Conservation (phyloP, 2,329 filamentous ascomycete species). For the Fusarium dlaminii region DNA sequence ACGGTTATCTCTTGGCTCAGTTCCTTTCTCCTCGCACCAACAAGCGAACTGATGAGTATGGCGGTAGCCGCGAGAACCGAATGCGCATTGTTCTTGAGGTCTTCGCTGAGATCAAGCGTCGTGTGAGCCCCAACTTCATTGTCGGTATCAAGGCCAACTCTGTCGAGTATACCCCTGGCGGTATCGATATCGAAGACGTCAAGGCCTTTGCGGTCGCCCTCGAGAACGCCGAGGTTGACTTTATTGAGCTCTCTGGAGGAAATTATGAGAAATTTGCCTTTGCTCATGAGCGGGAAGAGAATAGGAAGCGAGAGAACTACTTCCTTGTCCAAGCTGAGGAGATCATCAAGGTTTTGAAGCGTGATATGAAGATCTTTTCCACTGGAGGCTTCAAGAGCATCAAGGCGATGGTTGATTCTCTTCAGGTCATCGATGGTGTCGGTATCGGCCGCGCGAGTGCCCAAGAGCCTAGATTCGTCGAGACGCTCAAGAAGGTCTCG, state of each 20-base stretch:
- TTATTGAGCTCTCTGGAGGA: conserved; percentile 67
- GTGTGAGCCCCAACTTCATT: conserved; percentile 53
- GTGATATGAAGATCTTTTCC: conserved; percentile 23
- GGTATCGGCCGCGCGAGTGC: conserved; percentile 15
- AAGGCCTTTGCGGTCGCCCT: conserved; percentile 56
- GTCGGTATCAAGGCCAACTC: conserved; percentile 65
- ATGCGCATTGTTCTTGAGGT: conserved; percentile 56
- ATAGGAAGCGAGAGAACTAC: conserved; percentile 63
- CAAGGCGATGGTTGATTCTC: conserved; percentile 20
- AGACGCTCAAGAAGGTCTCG: neutral
- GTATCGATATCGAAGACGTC: conserved; percentile 60
- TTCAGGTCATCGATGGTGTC: conserved; percentile 15
- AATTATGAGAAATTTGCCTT: conserved; percentile 66
- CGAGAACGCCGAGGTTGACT: conserved; percentile 60
- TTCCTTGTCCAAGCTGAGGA: conserved; percentile 66
- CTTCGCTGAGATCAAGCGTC: conserved; percentile 55
- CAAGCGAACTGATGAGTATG: conserved; percentile 62
- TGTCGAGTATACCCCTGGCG: conserved; percentile 62
- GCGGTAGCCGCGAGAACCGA: conserved; percentile 56
- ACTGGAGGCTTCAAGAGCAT: conserved; percentile 25
- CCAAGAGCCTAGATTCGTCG: conserved; percentile 13
- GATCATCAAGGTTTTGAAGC: conserved; percentile 49
- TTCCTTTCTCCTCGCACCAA: conserved; percentile 56
- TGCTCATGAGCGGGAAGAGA: conserved; percentile 60
- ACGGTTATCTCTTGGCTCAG: conserved; percentile 58